Percentiles rank a stretch among this genome's conserved stretches.
phyloP scores from a whole-genome alignment of 2,329 filamentous ascomycete species.

The Leptographium lundbergii region DNA sequence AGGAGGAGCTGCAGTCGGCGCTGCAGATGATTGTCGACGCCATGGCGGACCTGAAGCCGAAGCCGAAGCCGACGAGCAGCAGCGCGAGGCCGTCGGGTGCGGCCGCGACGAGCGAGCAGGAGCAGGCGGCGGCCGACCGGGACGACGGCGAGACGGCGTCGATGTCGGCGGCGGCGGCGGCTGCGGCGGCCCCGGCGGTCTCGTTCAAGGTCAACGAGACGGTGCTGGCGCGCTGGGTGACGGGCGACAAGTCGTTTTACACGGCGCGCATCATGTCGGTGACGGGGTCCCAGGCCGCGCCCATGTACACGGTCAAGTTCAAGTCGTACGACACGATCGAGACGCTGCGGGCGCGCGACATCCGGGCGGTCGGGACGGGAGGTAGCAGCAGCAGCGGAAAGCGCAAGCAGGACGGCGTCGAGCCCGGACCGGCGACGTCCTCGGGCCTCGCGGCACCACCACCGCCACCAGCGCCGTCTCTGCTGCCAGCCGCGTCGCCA shows the following conservation, averaged over 20 bases:
- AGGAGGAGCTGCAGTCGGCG: conserved; percentile 69
- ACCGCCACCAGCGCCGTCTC: neutral
- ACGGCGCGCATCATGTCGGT: conserved; percentile 86
- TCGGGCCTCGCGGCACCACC: neutral
- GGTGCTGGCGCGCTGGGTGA: conserved; percentile 81
- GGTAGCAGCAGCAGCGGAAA: conserved; percentile 30
- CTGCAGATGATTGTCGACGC: conserved; percentile 68
- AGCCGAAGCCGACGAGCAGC: conserved; percentile 34
- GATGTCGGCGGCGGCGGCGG: conserved; percentile 55
- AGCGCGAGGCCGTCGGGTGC: conserved; percentile 23
- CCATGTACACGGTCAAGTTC: conserved; percentile 91
- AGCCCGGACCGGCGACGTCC: neutral
- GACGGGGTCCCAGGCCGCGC: conserved; percentile 80
- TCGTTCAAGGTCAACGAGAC: conserved; percentile 76
- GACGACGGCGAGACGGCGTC: conserved; percentile 44
- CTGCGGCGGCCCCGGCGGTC: conserved; percentile 48
- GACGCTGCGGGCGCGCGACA: conserved; percentile 69
- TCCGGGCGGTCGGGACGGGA: conserved; percentile 52
- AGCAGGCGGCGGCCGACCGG: neutral
- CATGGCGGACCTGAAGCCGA: conserved; percentile 65
- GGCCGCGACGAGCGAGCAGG: too few species aligned
- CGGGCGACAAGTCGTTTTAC: conserved; percentile 83
- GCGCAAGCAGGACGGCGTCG: conserved; percentile 43
- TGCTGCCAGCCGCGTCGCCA: neutral
- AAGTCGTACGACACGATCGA: conserved; percentile 81